Base-by-base conservation (phyloP, 768 basidiomycete genomes). In the Hortiboletus flavorubellus region DNA sequence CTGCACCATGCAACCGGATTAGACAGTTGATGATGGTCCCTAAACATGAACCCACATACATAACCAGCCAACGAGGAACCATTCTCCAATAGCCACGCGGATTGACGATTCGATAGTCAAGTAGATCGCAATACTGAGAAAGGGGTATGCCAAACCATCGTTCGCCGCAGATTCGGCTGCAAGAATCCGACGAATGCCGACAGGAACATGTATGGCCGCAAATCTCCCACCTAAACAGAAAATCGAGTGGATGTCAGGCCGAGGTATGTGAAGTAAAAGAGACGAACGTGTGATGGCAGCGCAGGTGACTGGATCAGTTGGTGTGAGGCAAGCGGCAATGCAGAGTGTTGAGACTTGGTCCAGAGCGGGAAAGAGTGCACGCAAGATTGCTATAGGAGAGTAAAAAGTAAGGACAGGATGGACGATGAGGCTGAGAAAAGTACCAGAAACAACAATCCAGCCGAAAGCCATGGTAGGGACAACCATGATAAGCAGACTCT, bases 91-190 rank as follows among this genome's bases (percentile, higher is more conserved):
- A 5, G 93, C 92, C 10, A 77, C 77, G 0, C 76, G 72, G 14
- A 73, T 77, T 4, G 85, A 80, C 0, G 78, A 65, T 59, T 96
- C 91, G 5, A 93, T 60, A 10, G 86, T 86, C 44, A 98, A 77
- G 68, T 96, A 98, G 10, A 98, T 78, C 3, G 95, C 84, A 49
- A 98, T 78, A 29, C 83, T 81, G 52, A 98, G 76, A 69, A 98
- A 98, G 0, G 94, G 94, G 69, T 95, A 97, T 2, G 95, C 93
- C 14, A 98, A 79, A 2, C 97, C 97, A 62, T 98, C 97, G 70
- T 99, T 99, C 8, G 91, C 87, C 0, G 95, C 97, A 6, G 90
- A 91, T 72, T 98, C 96, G 0, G 91, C 92, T 0, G 89, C 82
- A 8, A 97, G 76, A 41, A 97, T 78, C 23, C 84, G 87, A 30